phyloP scores from a whole-genome alignment of 352 stramenopile genomes.

The Thalassiosira pacifica region DNA sequence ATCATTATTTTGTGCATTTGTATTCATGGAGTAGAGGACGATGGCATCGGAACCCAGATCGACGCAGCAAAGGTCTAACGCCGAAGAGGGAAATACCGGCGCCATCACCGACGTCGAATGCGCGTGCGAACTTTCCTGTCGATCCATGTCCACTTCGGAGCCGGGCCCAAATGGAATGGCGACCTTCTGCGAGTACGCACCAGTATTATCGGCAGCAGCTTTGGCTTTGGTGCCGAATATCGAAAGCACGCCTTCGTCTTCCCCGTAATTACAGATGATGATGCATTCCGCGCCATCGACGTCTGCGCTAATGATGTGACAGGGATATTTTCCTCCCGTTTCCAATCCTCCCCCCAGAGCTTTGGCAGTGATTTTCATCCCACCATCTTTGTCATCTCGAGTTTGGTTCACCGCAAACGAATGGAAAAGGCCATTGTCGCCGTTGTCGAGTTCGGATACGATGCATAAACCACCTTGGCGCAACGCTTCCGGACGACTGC shows the following conservation, averaged over 20 bases:
- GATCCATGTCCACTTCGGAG: constrained; percentile 35
- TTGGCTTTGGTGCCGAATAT: constrained; percentile 20
- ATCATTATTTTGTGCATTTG: not conserved
- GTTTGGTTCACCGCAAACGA: constrained; percentile 23
- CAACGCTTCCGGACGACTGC: not conserved
- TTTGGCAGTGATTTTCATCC: constrained; percentile 18
- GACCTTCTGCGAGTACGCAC: not conserved
- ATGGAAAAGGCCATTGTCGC: constrained; percentile 46
- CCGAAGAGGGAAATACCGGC: constrained; percentile 18
- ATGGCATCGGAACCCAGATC: constrained; percentile 58
- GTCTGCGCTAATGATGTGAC: constrained; percentile 40
- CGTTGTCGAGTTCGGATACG: constrained; percentile 49
- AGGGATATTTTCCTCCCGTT: constrained; percentile 51
- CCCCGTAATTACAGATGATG: constrained; percentile 59
- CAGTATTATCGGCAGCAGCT: not conserved
- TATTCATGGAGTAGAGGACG: constrained; percentile 42
- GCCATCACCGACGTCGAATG: constrained; percentile 34
- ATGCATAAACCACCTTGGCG: constrained; percentile 39
- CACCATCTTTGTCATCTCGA: not conserved
- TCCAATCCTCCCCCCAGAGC: constrained; percentile 14
- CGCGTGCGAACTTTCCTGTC: constrained; percentile 60
- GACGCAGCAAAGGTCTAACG: constrained; percentile 46
- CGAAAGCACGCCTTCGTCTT: constrained; percentile 38
- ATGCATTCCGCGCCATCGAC: constrained; percentile 21
- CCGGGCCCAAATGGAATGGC: constrained; percentile 39